Evolutionary conservation across 768 basidiomycete species (phyloP), one percentile per base, ranked within the genome.

Genomic region (Amanita rubescens): DNA sequence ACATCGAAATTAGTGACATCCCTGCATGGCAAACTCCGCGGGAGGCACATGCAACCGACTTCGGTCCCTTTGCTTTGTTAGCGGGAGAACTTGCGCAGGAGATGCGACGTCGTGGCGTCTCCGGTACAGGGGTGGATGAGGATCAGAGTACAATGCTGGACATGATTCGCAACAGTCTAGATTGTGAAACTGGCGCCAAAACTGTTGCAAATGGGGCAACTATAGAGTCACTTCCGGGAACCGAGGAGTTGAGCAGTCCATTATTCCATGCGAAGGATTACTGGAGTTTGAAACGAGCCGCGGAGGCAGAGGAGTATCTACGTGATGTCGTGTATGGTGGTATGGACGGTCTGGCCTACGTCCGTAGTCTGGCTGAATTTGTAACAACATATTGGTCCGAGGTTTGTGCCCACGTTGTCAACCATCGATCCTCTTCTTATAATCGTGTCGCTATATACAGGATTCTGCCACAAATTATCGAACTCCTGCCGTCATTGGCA

Each of bases 311-410:
- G 66, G 75, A 73, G n/a, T 87, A 84, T 59, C 43, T 90, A 15
- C 68, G 77, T 17, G 85, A 89, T 62, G 62, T 88, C n/a, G 87
- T 90, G 0, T 90, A 90, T 62, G 88, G 89, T 0, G 87, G 89
- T 43, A 73, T 81, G 0, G 86, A 88, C 53, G 88, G 89, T 1
- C 67, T 82, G 24, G 88, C 88, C 5, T 90, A 90, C 63, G 76
- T 84, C 49, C 74, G 84, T 55, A 90, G 89, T 63, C 60, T 91
- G 51, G 87, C 87, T 22, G 84, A 87, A 65, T 91, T 90, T 57
- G 72, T 84, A 30, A 63, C 41, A n/a, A 52, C 39, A 3, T 52
- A 70, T 4, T 62, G 65, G 43, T 50, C 51, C 48, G 60, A 52
- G 30, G 46, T 58, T 25, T 30, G 45, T 47, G 35, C 22, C 11